Evolutionary conservation across 2,329 filamentous ascomycete species (phyloP), one percentile per base, ranked within the genome.

Genomic region (Annulohypoxylon truncatum): DNA sequence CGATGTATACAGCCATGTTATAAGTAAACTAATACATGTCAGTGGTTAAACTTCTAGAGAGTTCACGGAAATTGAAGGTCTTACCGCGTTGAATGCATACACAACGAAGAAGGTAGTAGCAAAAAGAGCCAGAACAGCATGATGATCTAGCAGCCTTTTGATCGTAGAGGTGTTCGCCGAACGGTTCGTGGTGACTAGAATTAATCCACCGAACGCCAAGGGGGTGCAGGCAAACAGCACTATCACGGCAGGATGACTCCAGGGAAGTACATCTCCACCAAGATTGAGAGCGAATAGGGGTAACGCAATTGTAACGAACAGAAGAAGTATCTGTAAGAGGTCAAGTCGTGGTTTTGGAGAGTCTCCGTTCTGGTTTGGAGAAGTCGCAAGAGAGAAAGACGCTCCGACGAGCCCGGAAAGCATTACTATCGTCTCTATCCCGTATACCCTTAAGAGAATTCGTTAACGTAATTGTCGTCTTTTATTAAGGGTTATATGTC

Each of bases 1-100:
- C 59, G 6, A 62, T 62, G 46, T 62, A 62, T 20, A 62, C 59
- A 13, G 46, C 59, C 59, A 62, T 56, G 33, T 56, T 62, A n/a
- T 56, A 62, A 5, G 59, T 62, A 18, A 62, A 44, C 59, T 62
- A 38, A 12, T 35, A 1, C 8, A 7, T 50, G 24, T 62, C n/a
- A 56, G 38, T 15, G 4, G 12, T 10, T 1, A 18, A 8, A 42
- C 1, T 51, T 22, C 18, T 7, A n/a, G 29, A 22, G 12, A 0
- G 13, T 29, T 8, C 4, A 38, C 22, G 22, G 8, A 10, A 35
- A 35, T 3, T 7, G 4, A 44, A n/a, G 8, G 2, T 7, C 42
- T 24, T 51, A 51, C 59, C 26, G 59, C 52, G 44, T 62, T 62
- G 35, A 62, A 56, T 1, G 59, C 46, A 13, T 56, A 62, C 9